Percentiles rank a stretch among this genome's conserved stretches.
Conservation (phyloP, 1,284 basidiomycete species). For the Athelia psychrophila region DNA sequence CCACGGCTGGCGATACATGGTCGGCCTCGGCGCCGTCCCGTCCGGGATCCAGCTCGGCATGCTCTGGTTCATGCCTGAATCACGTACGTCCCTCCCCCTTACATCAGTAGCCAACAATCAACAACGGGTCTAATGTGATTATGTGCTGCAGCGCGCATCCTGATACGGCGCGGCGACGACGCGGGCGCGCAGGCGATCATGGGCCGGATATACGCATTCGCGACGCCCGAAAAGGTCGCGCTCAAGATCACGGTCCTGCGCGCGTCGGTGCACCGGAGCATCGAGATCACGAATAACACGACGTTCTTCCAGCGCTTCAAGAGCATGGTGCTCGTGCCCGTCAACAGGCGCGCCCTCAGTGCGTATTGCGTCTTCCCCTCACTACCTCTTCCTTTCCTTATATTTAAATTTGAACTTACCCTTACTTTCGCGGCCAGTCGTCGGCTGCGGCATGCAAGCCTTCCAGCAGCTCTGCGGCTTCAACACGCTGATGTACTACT, state of each 20-base stretch:
- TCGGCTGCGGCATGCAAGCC: constrained; percentile 79
- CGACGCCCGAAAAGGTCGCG: constrained; percentile 61
- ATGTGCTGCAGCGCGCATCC: constrained; percentile 56
- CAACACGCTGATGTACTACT: constrained; percentile 76
- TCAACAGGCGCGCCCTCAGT: constrained; percentile 73
- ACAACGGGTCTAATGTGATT: neutral
- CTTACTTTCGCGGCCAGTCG: too few relatives aligned
- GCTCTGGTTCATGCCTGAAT: constrained; percentile 72
- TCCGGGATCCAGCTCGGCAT: constrained; percentile 62
- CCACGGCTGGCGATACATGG: constrained; percentile 84
- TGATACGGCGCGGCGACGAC: constrained; percentile 55
- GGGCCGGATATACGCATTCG: constrained; percentile 63
- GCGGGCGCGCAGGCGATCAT: constrained; percentile 51
- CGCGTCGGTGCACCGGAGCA: constrained; percentile 61
- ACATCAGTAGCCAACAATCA: neutral
- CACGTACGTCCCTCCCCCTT: constrained; percentile 44
- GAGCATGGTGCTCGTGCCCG: constrained; percentile 53
- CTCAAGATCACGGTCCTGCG: constrained; percentile 65
- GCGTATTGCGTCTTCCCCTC: constrained; percentile 23
- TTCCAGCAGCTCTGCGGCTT: constrained; percentile 83
- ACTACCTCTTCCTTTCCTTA: neutral
- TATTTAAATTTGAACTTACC: too few relatives aligned
- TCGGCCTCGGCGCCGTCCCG: constrained; percentile 70
- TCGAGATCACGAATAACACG: constrained; percentile 59
- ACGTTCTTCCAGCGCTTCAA: constrained; percentile 55